A percentile compares a stretch with the other conserved stretches of the same genome.
phyloP scores from a whole-genome alignment of 257 asterid genomes.

The Orobanche coerulescens region DNA sequence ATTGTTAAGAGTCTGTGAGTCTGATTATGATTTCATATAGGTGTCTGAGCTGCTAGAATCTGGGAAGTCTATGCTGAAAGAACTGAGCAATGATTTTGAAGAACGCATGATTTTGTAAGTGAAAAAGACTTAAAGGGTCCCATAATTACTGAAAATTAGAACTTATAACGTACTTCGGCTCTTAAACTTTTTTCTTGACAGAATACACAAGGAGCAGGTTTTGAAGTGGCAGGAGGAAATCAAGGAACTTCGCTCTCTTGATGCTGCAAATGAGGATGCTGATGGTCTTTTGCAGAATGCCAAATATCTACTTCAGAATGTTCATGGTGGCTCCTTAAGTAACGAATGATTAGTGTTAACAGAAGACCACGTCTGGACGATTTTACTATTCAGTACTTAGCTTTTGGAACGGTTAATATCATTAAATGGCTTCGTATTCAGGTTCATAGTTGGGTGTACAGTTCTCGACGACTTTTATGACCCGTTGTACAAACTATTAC shows the following conservation, averaged over 20 bases:
- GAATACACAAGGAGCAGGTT: slow-evolving; percentile 81
- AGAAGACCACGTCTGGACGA: slow-evolving; percentile 2
- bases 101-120: slow-evolving; percentile 71
- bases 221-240: slow-evolving; percentile 90
- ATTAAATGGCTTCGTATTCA: slow-evolving; percentile 14
- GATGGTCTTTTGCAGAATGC: slow-evolving; percentile 58
- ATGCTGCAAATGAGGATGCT: slow-evolving; percentile 64
- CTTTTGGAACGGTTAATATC: slow-evolving; percentile 6
- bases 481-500: background rate
- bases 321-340: slow-evolving; percentile 38
- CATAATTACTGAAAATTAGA: slow-evolving; percentile 10
- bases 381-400: slow-evolving; percentile 7
- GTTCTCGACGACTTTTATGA: background rate
- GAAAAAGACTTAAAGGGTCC: background rate
- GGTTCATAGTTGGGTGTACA: slow-evolving; percentile 13
- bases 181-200: slow-evolving; percentile 20
- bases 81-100: slow-evolving; percentile 68
- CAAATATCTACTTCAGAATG: slow-evolving; percentile 49
- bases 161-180: slow-evolving; percentile 22
- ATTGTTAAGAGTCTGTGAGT: slow-evolving; percentile 9
- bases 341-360: background rate
- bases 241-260: slow-evolving; percentile 70
- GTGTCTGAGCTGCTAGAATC: slow-evolving; percentile 86
- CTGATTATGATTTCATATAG: slow-evolving; percentile 32
- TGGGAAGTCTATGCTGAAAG: slow-evolving; percentile 84